Conservation (phyloP, 2,329 filamentous ascomycete species). For the Paraphaeosphaeria sporulosa region DNA sequence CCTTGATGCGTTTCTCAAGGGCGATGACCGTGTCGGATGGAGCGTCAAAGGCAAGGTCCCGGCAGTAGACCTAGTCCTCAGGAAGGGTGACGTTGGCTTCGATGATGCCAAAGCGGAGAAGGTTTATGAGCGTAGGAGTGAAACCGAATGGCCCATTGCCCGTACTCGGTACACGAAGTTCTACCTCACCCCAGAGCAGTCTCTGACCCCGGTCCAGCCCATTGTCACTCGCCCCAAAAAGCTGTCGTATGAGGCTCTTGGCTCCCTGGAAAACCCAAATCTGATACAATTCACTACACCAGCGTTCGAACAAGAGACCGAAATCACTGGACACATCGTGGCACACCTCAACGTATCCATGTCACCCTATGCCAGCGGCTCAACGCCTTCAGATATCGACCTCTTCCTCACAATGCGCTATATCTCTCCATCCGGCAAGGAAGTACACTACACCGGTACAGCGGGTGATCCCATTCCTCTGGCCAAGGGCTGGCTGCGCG, state of each 20-base stretch:
- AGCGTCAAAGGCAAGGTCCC: constrained; percentile 64
- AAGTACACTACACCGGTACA: constrained; percentile 71
- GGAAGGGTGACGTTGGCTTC: constrained; percentile 72
- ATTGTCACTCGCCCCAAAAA: constrained; percentile 44
- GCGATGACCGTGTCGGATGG: constrained; percentile 70
- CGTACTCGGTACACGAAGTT: constrained; percentile 70
- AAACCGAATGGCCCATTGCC: constrained; percentile 72
- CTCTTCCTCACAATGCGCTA: constrained; percentile 69
- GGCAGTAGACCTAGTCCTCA: constrained; percentile 66
- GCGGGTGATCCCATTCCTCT: constrained; percentile 69
- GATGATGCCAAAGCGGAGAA: constrained; percentile 70
- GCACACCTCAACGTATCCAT: constrained; percentile 70
- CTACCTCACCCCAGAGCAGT: constrained; percentile 61
- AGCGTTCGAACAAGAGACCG: constrained; percentile 68
- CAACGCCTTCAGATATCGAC: constrained; percentile 65
- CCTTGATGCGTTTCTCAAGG: constrained; percentile 75
- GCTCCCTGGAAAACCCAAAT: constrained; percentile 62
- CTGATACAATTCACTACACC: constrained; percentile 65
- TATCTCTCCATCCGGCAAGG: constrained; percentile 61
- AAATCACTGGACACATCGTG: constrained; percentile 73
- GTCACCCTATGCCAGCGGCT: constrained; percentile 48
- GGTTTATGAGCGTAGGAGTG: constrained; percentile 62
- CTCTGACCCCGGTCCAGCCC: constrained; percentile 50
- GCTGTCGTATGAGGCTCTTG: constrained; percentile 67
- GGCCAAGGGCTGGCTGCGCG: constrained; percentile 70